Evolutionary conservation across 2,329 filamentous ascomycete species (phyloP), one percentile per base, ranked within the genome.

Genomic region (Epichloe gansuensis): DNA sequence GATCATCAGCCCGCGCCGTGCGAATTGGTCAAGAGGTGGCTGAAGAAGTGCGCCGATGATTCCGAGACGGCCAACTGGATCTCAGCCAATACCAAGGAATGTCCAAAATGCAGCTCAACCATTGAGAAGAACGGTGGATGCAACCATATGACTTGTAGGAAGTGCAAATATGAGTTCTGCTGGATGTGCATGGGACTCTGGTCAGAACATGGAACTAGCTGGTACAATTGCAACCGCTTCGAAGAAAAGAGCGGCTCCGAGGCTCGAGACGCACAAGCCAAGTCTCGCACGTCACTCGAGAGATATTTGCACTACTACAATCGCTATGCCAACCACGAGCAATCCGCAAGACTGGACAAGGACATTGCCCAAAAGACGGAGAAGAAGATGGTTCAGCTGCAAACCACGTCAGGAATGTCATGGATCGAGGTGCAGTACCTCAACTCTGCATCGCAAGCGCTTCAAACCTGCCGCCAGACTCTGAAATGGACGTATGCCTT

Each of bases 121-220:
- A 98, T 98, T 45, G 93, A 98, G 71, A 98, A 98, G 80, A 98
- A 98, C 59, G 91, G 91, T 50, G 91, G 91, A 3, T 96, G 91
- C 73, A 96, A 96, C 72, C 91, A 96, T 68, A 96, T 96, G 91
- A 96, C 91, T 0, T 96, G 91, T 67, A 78, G 91, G 53, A 96
- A 96, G 69, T 96, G 91, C 73, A 89, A 90, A 63, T 85, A 96
- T 64, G 91, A 96, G 64, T 96, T 98, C 64, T 98, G 93, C 72
- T 98, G 93, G 93, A 97, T 98, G 87, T 98, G 93, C 65, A 98
- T 98, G 93, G 93, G 93, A 0, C 75, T 95, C 1, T 98, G 93
- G 93, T 94, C 90, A 1, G 93, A 98, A 69, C 93, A 98, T 66
- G 93, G 93, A 57, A 98, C 91, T 3, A 95, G 89, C 70, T 98